Conservation (phyloP, 2,329 filamentous ascomycete species). For the Pestalotiopsis sp. region DNA sequence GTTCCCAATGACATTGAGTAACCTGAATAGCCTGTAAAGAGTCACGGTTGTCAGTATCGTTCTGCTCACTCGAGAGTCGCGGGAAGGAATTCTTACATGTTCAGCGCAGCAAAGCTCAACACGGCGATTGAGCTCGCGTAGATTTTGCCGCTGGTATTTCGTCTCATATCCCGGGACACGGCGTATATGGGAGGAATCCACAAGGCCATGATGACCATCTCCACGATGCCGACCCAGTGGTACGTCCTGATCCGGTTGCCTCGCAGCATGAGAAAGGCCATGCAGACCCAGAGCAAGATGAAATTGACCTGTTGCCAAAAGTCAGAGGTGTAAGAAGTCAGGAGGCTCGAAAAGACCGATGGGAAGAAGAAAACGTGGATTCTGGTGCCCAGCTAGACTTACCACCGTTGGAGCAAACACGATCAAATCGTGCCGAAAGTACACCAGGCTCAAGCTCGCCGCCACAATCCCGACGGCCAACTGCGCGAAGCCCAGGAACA, state of each 20-base stretch:
- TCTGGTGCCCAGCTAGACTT: conserved; percentile 19
- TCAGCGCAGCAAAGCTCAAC: conserved; percentile 37
- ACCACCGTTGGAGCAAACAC: conserved; percentile 36
- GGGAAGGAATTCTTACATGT: conserved; percentile 36
- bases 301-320: conserved; percentile 35
- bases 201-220: conserved; percentile 36
- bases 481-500: conserved; percentile 41
- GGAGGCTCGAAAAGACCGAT: too few relatives aligned
- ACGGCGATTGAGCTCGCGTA: conserved; percentile 29
- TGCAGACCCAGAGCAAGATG: conserved; percentile 36
- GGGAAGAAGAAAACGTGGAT: neutral
- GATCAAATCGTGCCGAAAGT: conserved; percentile 30
- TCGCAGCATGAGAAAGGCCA: conserved; percentile 36
- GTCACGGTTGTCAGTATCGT: neutral
- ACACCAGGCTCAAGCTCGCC: conserved; percentile 40
- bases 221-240: conserved; percentile 38
- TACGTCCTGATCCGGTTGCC: conserved; percentile 41
- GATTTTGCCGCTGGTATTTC: conserved; percentile 7
- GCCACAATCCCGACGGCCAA: conserved; percentile 36
- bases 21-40: conserved; percentile 35
- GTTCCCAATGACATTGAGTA: conserved; percentile 42
- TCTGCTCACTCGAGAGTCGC: neutral
- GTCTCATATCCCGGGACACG: conserved; percentile 20
- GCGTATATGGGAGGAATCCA: conserved; percentile 33
- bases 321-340: neutral